Percentiles rank a stretch among this genome's conserved stretches.
These are phyloP conservation scores for Globomyces pollinis-pini DNA, from an alignment of 192 early-diverging fungal species.

Conservation along the genomic window DNA sequence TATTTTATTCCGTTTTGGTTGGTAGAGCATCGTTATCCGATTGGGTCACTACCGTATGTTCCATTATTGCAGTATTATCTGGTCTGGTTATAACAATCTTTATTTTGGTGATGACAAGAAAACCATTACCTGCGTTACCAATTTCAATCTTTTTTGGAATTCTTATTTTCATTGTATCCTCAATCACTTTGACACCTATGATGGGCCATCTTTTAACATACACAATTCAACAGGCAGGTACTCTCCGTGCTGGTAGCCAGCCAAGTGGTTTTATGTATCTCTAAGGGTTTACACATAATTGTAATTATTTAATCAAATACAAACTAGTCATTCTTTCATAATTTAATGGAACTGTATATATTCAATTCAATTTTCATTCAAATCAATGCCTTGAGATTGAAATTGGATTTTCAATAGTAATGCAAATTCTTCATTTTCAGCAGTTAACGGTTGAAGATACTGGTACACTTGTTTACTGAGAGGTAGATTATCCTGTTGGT, in stretches of 20 bases:
- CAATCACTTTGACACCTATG: conserved; percentile 36
- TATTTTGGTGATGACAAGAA: conserved; percentile 68
- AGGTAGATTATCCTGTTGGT: too few relatives aligned
- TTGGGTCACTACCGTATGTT: conserved; percentile 74
- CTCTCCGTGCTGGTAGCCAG: neutral
- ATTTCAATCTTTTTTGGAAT: conserved; percentile 83
- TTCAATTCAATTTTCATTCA: too few relatives aligned
- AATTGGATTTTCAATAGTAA: too few relatives aligned
- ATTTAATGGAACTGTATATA: too few relatives aligned
- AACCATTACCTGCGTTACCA: conserved; percentile 77
- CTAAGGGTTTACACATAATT: neutral
- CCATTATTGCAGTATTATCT: conserved; percentile 71
- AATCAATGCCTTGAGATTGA: too few relatives aligned
- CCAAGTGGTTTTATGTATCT: neutral
- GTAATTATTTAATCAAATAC: too few relatives aligned
- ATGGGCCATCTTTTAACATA: conserved; percentile 16
- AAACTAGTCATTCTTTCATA: too few relatives aligned
- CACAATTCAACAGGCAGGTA: neutral
- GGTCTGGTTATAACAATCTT: conserved; percentile 85
- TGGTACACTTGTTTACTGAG: too few relatives aligned
- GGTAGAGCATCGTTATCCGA: conserved; percentile 70
- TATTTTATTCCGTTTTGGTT: conserved; percentile 79
- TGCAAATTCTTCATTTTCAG: too few relatives aligned
- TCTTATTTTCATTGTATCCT: conserved; percentile 64
- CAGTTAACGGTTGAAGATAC: too few relatives aligned